Evolutionary conservation across 805 yeast genomes (phyloP), one percentile per base, ranked within the genome.

Genomic region (Cyberlindnera veronae): DNA sequence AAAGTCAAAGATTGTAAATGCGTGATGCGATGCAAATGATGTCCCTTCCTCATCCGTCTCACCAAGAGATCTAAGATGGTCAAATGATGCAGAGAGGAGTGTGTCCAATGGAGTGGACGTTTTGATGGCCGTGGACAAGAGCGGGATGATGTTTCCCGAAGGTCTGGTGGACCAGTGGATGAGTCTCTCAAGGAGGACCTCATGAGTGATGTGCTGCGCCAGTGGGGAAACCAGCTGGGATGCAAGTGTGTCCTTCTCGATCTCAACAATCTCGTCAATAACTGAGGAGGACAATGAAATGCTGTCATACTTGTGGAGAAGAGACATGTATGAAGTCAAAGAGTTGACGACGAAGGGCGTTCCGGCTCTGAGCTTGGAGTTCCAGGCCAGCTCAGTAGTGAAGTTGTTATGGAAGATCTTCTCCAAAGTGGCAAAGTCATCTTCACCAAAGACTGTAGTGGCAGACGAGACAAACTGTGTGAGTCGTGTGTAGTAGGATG

Each of bases 401-500:
- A 62, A 47, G 39, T 59, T 51, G 3, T 48, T 43, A 19, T 48
- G 48, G 58, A 71, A 57, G 9, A 67, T 44, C 4, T 55, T 48
- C 17, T 51, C 49, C 46, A 45, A 58, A 54, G 61, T n/a, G 3
- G 41, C 40, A 13, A 48, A 41, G 22, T 60, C 60, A 5, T 44
- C 39, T 0, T 23, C 21, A 1, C 53, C 17, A 2, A 44, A 36
- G 5, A 53, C 44, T 0, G 48, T 27, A 2, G 39, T 22, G 2
- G 57, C 50, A 6, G 38, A 35, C 20, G 45, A 30, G 16, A 58
- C 48, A 21, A 62, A 53, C 5, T 39, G 28, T 10, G 44, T 42
- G 18, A 66, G 39, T 10, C 54, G 34, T 6, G 44, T 41, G 48
- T 76, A 84, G 52, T 77, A 81, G 0, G 62, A 47, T 0, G 79